Conservation (phyloP, 23 red algal species). For the Gracilaria vermiculophylla region DNA sequence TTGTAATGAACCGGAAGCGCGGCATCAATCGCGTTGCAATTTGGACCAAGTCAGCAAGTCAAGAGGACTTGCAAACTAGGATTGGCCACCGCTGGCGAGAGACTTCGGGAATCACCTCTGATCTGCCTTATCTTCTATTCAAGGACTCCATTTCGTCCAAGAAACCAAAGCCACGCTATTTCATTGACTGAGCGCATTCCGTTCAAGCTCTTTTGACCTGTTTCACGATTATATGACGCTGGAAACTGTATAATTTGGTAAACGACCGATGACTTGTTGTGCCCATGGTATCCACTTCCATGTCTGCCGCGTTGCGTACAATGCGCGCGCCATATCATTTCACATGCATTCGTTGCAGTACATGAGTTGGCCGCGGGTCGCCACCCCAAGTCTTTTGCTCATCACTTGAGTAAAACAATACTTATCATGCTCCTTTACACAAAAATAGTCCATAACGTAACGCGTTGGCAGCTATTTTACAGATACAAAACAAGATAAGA, state of each 20-base stretch:
- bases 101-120: neutral
- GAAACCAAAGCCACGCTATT: neutral
- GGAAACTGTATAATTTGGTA: conserved; percentile 19
- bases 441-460: neutral
- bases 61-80: conserved; percentile 60
- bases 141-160: neutral
- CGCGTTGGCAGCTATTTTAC: neutral
- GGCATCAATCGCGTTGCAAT: conserved; percentile 76
- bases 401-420: neutral
- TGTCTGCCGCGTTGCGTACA: too few species aligned
- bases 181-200: neutral
- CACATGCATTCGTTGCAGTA: neutral
- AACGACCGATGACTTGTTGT: neutral
- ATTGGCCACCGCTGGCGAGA: conserved; percentile 78
- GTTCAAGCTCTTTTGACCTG: neutral
- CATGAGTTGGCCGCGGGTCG: neutral
- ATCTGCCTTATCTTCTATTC: conserved; percentile 4
- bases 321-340: too few species aligned
- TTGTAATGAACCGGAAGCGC: conserved; percentile 76
- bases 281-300: too few species aligned
- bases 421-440: neutral
- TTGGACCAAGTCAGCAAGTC: conserved; percentile 78
- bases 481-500: conserved; percentile 3
- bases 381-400: neutral
- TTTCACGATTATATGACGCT: neutral